Conservation (phyloP, 257 asterid species). For the Anisodus acutangulus region DNA sequence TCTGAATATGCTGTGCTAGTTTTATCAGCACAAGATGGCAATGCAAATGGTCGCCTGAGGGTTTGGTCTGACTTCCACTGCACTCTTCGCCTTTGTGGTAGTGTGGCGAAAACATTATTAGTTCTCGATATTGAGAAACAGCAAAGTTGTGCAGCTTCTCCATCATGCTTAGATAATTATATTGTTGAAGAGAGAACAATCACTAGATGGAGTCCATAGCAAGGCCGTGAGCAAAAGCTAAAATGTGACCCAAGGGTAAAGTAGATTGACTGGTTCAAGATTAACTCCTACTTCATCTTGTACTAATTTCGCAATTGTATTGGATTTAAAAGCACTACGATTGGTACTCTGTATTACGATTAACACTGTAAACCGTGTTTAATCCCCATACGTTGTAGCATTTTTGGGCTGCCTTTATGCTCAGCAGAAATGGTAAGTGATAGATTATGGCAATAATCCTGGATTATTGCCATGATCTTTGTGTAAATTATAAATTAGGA, state of each 20-base stretch:
- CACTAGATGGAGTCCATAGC: slow-evolving; percentile 73
- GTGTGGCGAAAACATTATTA: slow-evolving; percentile 81
- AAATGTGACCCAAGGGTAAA: background rate
- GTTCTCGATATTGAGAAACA: slow-evolving; percentile 47
- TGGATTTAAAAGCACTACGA: background rate
- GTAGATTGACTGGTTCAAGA: background rate
- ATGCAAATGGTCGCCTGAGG: slow-evolving; percentile 54
- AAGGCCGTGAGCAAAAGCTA: slow-evolving; percentile 47
- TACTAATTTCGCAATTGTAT: background rate
- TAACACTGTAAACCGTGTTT: background rate
- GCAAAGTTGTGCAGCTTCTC: slow-evolving; percentile 24
- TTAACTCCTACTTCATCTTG: background rate
- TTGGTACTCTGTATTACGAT: background rate
- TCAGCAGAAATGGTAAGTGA: background rate
- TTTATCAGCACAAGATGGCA: slow-evolving; percentile 38
- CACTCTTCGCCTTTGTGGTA: slow-evolving; percentile 80
- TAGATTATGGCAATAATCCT: too few relatives aligned
- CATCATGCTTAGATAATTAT: slow-evolving; percentile 47
- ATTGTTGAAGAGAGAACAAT: slow-evolving; percentile 64
- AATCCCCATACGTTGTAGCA: background rate
- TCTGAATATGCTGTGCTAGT: slow-evolving; percentile 83
- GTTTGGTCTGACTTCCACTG: slow-evolving; percentile 88
- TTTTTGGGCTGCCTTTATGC: background rate
- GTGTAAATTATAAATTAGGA: too few relatives aligned
- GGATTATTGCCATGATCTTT: too few relatives aligned